phyloP scores from a whole-genome alignment of 306 rosid genomes.

The Cercis canadensis region DNA sequence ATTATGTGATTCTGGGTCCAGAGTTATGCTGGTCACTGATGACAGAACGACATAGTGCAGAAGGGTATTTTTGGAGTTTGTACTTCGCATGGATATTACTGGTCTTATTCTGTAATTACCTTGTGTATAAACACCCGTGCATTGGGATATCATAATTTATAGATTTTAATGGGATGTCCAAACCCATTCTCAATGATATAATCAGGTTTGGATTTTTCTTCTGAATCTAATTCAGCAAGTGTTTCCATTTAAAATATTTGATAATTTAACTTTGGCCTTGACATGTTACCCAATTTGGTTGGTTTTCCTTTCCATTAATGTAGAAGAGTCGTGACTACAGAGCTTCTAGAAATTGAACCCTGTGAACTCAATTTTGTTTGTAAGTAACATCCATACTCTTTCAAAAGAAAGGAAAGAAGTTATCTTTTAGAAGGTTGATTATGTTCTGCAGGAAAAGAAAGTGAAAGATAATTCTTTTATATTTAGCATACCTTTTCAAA shows the following conservation, averaged over 20 bases:
- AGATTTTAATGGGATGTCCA: no score
- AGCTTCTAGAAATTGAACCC: conserved; percentile 81
- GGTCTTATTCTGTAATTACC: no score
- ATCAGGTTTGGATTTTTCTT: background rate
- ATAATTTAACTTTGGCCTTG: background rate
- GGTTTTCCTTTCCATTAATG: conserved; percentile 21
- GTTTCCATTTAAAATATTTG: background rate
- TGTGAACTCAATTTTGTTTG: conserved; percentile 76
- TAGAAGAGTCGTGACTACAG: conserved; percentile 56
- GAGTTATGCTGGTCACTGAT: no score
- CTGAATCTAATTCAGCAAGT: no score
- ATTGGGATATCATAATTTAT: no score
- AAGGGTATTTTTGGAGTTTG: no score
- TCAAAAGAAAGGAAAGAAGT: no score
- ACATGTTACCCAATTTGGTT: conserved; percentile 17
- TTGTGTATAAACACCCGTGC: no score
- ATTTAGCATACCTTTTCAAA: background rate
- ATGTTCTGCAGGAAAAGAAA: no score
- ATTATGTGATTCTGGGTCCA: no score
- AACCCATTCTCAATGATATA: background rate
- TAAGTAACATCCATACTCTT: conserved; percentile 39
- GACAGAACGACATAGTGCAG: no score
- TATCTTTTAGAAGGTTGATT: background rate
- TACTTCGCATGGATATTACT: no score
- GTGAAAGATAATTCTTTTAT: background rate